Evolutionary conservation across 78 protist species (phyloP), one percentile per base, ranked within the genome.

Genomic region (Chrysochromulina tobinii): DNA sequence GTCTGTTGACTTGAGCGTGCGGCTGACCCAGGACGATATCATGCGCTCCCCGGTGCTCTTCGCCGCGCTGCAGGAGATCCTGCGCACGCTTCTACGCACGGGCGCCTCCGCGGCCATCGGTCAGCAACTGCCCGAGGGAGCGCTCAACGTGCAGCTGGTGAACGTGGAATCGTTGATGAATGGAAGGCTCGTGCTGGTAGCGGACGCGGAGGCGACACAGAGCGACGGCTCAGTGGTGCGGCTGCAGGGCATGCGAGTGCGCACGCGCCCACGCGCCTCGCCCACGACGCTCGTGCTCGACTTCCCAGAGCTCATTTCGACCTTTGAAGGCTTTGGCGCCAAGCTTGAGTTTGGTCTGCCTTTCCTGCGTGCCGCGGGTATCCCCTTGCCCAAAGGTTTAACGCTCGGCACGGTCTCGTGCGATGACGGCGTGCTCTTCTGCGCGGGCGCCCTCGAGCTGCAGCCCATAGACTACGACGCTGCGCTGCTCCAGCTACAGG

Each of bases 81-180:
- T 69, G 79, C 79, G 50, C 4, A 51, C 21, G 51, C 25, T 69
- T 3, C 9, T 69, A 1, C 79, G 79, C 12, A 14, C 79, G 14
- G 79, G 79, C 79, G 79, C 51, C 54, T 69, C 79, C n/a, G 79
- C 79, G 9, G 79, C 79, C 3, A 69, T 69, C 51, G 79, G 79
- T 2, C 8, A 17, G 50, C 15, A 6, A 15, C 79, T 69, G 5
- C 79, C 79, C 3, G 23, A 7, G 53, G 79, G 27, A 3, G 7
- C 79, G 15, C 51, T 69, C 23, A 5, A 17, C 53, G 27, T 69
- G 51, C 3, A 11, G 53, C 79, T 69, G 53, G n/a, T 5, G 2
- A 2, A 7, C 50, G 51, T 69, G 12, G 79, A 69, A n/a, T 69
- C 79, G 3, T 51, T 69, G 12, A 11, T 11, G 2, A 51, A 23